phyloP scores from a whole-genome alignment of 139 green algal genomes.

The Volvox reticuliferus region DNA sequence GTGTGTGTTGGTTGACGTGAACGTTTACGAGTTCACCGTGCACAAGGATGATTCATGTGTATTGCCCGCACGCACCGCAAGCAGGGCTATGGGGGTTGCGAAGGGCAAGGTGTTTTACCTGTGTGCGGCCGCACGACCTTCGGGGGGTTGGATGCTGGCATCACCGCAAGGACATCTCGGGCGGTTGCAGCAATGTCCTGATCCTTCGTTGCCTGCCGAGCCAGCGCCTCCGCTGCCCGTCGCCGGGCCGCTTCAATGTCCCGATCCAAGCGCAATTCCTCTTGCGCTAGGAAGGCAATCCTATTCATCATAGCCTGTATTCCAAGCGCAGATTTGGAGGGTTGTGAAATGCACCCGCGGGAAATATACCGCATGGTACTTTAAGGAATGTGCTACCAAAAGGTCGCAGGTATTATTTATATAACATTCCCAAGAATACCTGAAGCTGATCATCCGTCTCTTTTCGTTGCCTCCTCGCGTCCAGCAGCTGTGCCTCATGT shows the following conservation, averaged over 20 bases:
- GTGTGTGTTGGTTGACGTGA: too few relatives aligned
- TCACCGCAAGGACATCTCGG: constrained; percentile 22
- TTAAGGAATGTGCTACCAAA: neutral
- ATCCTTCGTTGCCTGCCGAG: constrained; percentile 16
- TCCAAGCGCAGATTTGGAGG: neutral
- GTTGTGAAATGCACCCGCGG: too few relatives aligned
- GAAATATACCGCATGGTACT: neutral
- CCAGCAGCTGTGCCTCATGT: constrained; percentile 14
- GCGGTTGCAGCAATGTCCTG: constrained; percentile 27
- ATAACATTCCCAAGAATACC: neutral
- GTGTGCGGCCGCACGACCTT: constrained; percentile 39
- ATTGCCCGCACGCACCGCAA: too few relatives aligned
- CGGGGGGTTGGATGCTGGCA: neutral
- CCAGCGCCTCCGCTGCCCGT: constrained; percentile 27
- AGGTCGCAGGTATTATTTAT: neutral
- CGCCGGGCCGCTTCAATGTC: constrained; percentile 32
- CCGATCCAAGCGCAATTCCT: constrained; percentile 33
- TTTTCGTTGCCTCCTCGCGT: constrained; percentile 16
- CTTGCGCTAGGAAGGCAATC: constrained; percentile 45
- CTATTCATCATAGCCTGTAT: constrained; percentile 47
- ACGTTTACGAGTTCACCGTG: too few relatives aligned
- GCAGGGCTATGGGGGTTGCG: too few relatives aligned
- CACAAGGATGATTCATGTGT: too few relatives aligned
- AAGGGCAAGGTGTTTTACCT: neutral
- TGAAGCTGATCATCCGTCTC: constrained; percentile 43